Evolutionary conservation across 306 rosid species (phyloP).

Genomic region (Malus fusca): DNA sequence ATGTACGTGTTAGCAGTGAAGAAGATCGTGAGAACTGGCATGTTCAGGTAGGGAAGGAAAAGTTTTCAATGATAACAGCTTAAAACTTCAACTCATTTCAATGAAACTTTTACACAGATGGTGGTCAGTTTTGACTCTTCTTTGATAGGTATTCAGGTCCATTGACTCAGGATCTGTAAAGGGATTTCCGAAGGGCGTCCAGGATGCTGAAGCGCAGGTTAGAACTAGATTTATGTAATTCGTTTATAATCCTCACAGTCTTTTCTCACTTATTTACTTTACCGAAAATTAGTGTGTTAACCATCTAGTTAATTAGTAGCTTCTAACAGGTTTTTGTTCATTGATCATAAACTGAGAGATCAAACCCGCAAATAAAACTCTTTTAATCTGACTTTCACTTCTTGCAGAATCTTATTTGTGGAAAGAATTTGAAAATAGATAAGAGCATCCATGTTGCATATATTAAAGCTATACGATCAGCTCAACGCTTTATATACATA

Average conservation of each 20-base stretch:
- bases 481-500: conserved; percentile 58
- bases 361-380: neutral
- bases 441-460: conserved; percentile 65
- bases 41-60: conserved; percentile 47
- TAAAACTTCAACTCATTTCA: neutral
- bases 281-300: neutral
- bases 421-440: conserved; percentile 67
- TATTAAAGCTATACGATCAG: conserved; percentile 60
- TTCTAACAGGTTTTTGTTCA: neutral
- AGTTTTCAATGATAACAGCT: neutral
- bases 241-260: neutral
- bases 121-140: conserved; percentile 27
- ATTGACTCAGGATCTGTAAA: conserved; percentile 78
- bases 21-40: conserved; percentile 59
- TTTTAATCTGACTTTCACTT: neutral
- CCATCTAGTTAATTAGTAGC: neutral
- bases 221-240: conserved; percentile 12
- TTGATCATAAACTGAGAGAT: neutral
- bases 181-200: conserved; percentile 62
- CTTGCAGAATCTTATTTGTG: conserved; percentile 62
- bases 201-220: conserved; percentile 60
- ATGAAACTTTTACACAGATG: neutral
- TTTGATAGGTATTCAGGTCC: conserved; percentile 59
- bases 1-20: conserved; percentile 30
- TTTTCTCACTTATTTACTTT: neutral